Base-by-base conservation (phyloP, 352 stramenopile genomes). In the Phytophthora pinifolia region DNA sequence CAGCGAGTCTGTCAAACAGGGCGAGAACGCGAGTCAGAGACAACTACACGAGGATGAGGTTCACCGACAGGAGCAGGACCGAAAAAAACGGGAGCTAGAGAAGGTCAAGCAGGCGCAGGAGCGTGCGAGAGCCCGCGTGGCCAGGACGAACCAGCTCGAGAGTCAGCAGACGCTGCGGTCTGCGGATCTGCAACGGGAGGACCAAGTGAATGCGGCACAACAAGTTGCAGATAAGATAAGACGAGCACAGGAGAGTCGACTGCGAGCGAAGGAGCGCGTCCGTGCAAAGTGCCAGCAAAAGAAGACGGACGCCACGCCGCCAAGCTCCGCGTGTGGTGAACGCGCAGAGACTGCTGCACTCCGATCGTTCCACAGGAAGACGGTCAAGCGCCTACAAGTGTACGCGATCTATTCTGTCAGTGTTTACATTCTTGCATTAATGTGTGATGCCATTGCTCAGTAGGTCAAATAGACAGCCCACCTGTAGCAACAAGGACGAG, bases 61-160 rank as follows among this genome's bases (percentile, higher is more conserved):
- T 25, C 30, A n/a, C 12, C 22, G 46, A n/a, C 38, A 38, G 43
- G 70, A 63, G 2, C 63, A 75, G 18, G 65, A 73, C 25, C 25
- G 52, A 65, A 54, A 14, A 74, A 59, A 76, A 38, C 51, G 59
- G 1, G 65, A 74, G 15, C 22, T 51, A 1, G 66, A 83, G 45
- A 78, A 67, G 39, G 70, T 86, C 22, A 73, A 74, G 0, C 79
- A 89, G 8, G 78, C 78, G 1, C 78, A 85, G 42, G 76, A 89
- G 39, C 72, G 79, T 13, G 79, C 78, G 13, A 65, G 68, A 6
- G 78, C 78, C 0, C 55, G 81, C 15, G 52, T 89, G 13, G 56
- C 61, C 0, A 70, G 74, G 14, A 65, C 62, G 1, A 83, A 78
- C 22, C 75, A 84, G 46, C 56, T 66, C 14, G 71, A 85, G 20